Evolutionary conservation across 169 alveolate species (phyloP), one percentile per base, ranked within the genome.

Genomic region (Neospora caninum): DNA sequence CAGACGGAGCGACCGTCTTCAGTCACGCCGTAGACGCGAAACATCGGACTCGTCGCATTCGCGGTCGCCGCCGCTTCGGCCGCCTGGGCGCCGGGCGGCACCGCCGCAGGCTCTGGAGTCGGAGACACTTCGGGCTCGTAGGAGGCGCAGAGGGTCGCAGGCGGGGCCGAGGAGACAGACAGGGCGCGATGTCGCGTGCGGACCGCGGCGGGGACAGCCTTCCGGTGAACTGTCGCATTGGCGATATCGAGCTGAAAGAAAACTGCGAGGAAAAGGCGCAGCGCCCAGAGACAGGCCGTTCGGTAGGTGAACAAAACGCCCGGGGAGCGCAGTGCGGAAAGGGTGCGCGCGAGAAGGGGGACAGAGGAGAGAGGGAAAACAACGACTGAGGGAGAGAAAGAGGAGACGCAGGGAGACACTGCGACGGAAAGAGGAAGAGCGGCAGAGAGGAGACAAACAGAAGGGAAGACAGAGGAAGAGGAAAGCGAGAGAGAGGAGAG

Each of bases 11-110:
- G 92, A 39, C 97, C 97, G 18, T 53, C 94, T 39, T 92, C 95
- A 0, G 97, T 96, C 42, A 95, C 96, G 54, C 97, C 97, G 43
- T 89, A 96, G 91, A 96, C 91, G 54, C 97, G 95, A 70, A 96
- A 45, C 88, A 96, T 94, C 7, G 96, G 95, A 29, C 54, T 94
- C 34, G n/a, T 58, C 31, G 88, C 36, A 84, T 96, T 94, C 10
- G 69, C 91, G 31, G 67, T 64, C 73, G 70, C 94, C 16, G 94
- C 94, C 31, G 54, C 94, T 6, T 88, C 94, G n/a, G 94, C 89
- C 43, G 84, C 84, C 18, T 73, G 84, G 13, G 84, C 84, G 39
- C 49, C 84, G 18, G 83, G 70, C 43, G 58, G 70, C 2, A 80
- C 78, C 29, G 91, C 39, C 29, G 91, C 80, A 27, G 94, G 83